Conservation (phyloP, 2,329 filamentous ascomycete genomes). For the Davidsoniella eucalypti region DNA sequence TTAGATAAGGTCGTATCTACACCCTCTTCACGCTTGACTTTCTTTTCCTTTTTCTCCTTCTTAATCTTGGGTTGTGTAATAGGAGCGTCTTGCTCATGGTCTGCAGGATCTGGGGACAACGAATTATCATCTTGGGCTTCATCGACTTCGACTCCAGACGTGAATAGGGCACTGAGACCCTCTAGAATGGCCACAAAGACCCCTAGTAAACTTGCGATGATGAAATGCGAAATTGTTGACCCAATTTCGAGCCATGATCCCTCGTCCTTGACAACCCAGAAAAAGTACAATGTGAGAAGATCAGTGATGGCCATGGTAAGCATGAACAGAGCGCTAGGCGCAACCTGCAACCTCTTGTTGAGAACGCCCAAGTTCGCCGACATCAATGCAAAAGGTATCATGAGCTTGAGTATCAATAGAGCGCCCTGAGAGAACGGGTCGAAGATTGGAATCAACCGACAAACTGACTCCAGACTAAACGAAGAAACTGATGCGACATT, state of each 20-base stretch:
- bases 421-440: constrained; percentile 85
- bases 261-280: constrained; percentile 93
- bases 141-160: constrained; percentile 59
- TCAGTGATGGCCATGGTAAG: constrained; percentile 83
- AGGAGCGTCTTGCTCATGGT: not conserved
- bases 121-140: not conserved
- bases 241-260: constrained; percentile 96
- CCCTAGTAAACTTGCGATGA: constrained; percentile 75
- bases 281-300: constrained; percentile 86
- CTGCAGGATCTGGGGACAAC: not conserved
- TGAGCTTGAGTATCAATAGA: constrained; percentile 70
- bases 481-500: constrained; percentile 89
- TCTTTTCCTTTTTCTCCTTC: not conserved
- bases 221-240: constrained; percentile 89
- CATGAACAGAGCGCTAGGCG: constrained; percentile 85
- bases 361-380: constrained; percentile 89
- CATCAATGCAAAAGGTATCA: constrained; percentile 85
- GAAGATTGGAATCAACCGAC: constrained; percentile 76
- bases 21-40: not conserved
- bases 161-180: constrained; percentile 67
- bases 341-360: constrained; percentile 67
- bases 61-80: not conserved
- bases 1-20: not conserved
- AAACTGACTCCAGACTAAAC: constrained; percentile 84
- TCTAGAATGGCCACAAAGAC: constrained; percentile 84